Base-by-base conservation (phyloP, 805 yeast species). In the Scheffersomyces coipomensis region DNA sequence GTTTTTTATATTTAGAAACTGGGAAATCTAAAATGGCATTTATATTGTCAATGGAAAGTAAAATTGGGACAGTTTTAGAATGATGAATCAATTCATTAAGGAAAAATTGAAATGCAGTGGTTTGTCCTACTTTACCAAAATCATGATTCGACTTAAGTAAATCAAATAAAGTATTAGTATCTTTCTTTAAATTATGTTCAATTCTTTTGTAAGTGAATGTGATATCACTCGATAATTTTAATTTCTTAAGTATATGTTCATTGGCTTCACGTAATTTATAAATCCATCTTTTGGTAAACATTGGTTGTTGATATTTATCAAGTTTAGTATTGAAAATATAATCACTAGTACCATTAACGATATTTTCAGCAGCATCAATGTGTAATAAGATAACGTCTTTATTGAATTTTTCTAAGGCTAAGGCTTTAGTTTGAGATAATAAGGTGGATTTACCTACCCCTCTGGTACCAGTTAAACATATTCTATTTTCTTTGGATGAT, bases 361-460 rank as follows among this genome's bases (percentile, higher is more conserved):
- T 68, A 22, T 67, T 62, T 27, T 71, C 76, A 1, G 88, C 81
- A 44, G 79, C 66, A 21, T 88, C 78, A 13, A 88, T 60, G 35
- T 85, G 87, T 33, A 89, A 51, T 4, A 87, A 62, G 12, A 83
- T 68, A 19, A 74, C 60, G 13, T 67, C 59, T 15, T 44, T 35
- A 5, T 55, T 44, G 23, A 62, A 55, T 24, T 69, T 46, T 8
- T 61, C 51, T 21, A 53, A 44, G 3, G 80, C 74, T 34, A 85
- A 60, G 0, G 84, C 78, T 31, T 83, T 83, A 2, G 82, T 69
- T 59, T 89, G 96, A 0, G 90, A 60, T 34, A 89, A 51, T 27
- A 83, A 53, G 0, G 88, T 78, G 3, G 91, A 77, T 66, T 89
- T 90, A 6, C 97, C 97, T 9, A 77, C 72, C 35, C 96, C 96